Evolutionary conservation across 2,329 filamentous ascomycete species (phyloP).

Genomic region (Sporothrix luriei): DNA sequence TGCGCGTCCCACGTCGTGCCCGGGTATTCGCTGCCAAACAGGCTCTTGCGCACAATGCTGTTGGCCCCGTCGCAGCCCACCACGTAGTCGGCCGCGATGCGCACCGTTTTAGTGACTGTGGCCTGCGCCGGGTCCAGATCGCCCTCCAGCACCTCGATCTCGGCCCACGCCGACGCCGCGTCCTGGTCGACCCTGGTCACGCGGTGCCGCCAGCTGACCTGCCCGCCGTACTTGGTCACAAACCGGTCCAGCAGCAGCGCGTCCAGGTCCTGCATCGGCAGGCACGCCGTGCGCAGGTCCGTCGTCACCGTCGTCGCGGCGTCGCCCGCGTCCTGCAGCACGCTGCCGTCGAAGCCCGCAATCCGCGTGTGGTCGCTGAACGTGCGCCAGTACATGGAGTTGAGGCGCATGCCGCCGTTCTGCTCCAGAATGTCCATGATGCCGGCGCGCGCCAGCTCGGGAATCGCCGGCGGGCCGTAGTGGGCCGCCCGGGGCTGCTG

Average conservation of each 20-base stretch:
- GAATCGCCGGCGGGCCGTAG: conserved; percentile 61
- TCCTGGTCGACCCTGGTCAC: conserved; percentile 54
- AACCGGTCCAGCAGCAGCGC: conserved; percentile 50
- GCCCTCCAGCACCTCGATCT: conserved; percentile 47
- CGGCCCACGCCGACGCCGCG: conserved; percentile 49
- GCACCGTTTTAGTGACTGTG: conserved; percentile 34
- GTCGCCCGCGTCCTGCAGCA: conserved; percentile 45
- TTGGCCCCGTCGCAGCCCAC: conserved; percentile 60
- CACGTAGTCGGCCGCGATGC: conserved; percentile 55
- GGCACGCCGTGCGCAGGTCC: conserved; percentile 48
- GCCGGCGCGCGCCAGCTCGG: conserved; percentile 61
- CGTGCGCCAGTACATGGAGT: conserved; percentile 48
- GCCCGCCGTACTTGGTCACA: conserved; percentile 42
- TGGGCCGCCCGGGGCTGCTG: conserved; percentile 64
- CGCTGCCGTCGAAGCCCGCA: conserved; percentile 44
- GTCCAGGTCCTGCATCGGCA: conserved; percentile 49
- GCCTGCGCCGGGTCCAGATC: conserved; percentile 24
- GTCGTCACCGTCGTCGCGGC: conserved; percentile 31
- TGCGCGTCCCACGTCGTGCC: conserved; percentile 63
- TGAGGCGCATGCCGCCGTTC: conserved; percentile 47
- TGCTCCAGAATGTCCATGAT: conserved; percentile 52
- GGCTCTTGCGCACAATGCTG: conserved; percentile 50
- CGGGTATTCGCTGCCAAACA: conserved; percentile 60
- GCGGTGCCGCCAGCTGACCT: conserved; percentile 51
- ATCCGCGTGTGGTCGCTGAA: conserved; percentile 44